Conservation (phyloP, 805 yeast species). For the Teunomyces kruisii region DNA sequence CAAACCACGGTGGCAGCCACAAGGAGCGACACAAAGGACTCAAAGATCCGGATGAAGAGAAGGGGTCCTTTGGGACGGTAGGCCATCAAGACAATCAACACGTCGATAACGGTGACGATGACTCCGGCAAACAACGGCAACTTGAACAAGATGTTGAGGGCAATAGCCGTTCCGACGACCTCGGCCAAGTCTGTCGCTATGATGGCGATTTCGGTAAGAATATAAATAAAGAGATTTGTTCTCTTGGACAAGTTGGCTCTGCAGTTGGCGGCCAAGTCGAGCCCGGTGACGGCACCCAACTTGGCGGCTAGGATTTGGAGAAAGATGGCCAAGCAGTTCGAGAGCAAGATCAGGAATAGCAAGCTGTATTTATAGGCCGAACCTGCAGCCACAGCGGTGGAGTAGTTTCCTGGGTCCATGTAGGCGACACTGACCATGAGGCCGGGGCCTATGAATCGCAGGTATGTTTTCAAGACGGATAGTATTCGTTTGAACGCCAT, state of each 20-base stretch:
- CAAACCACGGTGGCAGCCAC: conserved; percentile 84
- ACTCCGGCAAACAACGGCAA: conserved; percentile 86
- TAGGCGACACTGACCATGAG: conserved; percentile 92
- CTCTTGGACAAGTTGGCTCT: conserved; percentile 66
- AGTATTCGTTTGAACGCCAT: conserved; percentile 1
- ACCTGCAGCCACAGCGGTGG: conserved; percentile 94
- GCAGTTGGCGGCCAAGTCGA: conserved; percentile 87
- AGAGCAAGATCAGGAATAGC: conserved; percentile 71
- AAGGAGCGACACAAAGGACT: conserved; percentile 72
- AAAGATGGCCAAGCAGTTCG: conserved; percentile 84
- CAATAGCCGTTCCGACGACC: conserved; percentile 96
- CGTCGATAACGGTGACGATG: conserved; percentile 80
- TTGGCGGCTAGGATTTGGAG: conserved; percentile 83
- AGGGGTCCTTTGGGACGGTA: conserved; percentile 84
- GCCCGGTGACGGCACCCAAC: conserved; percentile 91
- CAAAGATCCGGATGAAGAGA: conserved; percentile 74
- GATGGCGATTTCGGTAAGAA: conserved; percentile 85
- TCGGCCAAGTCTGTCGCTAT: conserved; percentile 96
- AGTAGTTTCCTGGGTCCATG: conserved; percentile 97
- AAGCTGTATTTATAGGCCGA: conserved; percentile 79
- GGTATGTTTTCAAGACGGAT: conserved; percentile 44
- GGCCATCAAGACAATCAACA: conserved; percentile 79
- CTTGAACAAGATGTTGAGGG: conserved; percentile 77
- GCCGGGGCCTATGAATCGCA: conserved; percentile 87
- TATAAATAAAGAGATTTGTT: conserved; percentile 61